phyloP scores from a whole-genome alignment of 1,139 yeast species.

The Keqinozyma sinolaborantium region DNA sequence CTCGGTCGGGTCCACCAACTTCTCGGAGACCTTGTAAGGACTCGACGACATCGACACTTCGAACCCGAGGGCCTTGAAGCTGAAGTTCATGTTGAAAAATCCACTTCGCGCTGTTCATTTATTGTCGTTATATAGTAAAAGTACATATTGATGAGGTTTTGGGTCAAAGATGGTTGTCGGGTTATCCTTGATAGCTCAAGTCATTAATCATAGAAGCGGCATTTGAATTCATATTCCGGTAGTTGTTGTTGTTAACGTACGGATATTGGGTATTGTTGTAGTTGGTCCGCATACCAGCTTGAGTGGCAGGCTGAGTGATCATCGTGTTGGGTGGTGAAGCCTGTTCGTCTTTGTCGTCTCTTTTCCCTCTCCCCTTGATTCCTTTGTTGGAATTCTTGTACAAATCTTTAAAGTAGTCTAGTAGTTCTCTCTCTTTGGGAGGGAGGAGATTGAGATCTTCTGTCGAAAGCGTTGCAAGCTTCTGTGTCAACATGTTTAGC shows the following conservation, averaged over 20 bases:
- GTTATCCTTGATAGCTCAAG: background rate
- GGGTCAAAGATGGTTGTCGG: too few species aligned
- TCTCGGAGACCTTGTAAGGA: conserved; percentile 54
- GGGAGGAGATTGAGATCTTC: conserved; percentile 50
- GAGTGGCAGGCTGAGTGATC: background rate
- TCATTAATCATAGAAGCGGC: background rate
- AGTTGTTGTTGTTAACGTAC: background rate
- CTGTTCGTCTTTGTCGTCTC: conserved; percentile 9
- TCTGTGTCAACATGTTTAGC: conserved; percentile 59
- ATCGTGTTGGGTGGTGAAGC: background rate
- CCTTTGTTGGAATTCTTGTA: conserved; percentile 90
- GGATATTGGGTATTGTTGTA: background rate
- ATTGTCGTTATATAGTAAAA: background rate
- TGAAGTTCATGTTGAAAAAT: conserved; percentile 47
- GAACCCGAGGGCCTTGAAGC: conserved; percentile 53
- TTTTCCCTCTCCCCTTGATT: conserved; percentile 83
- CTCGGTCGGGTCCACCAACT: conserved; percentile 20
- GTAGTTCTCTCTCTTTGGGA: conserved; percentile 59
- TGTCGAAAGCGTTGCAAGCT: conserved; percentile 54
- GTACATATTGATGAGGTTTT: too few species aligned
- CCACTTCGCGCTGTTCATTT: background rate
- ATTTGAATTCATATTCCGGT: background rate
- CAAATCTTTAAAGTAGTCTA: conserved; percentile 73
- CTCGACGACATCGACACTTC: conserved; percentile 44
- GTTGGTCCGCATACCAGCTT: too few species aligned